phyloP scores from a whole-genome alignment of 2,329 filamentous ascomycete species.

The Trichocomaceae sp. region DNA sequence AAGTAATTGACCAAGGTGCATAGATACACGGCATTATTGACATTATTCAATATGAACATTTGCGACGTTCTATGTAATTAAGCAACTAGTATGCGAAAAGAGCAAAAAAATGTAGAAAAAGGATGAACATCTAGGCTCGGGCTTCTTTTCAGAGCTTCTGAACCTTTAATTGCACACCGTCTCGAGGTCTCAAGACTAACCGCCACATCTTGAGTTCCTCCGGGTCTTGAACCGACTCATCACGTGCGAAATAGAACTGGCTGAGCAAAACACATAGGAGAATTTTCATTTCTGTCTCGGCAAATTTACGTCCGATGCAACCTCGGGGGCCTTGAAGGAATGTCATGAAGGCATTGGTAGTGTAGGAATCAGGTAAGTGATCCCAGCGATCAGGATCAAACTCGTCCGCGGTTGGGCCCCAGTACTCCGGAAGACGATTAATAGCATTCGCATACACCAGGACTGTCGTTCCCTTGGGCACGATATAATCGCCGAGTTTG shows the following conservation, averaged over 20 bases:
- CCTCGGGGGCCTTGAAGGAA: constrained; percentile 28
- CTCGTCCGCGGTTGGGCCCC: constrained; percentile 35
- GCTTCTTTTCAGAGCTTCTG: constrained; percentile 15
- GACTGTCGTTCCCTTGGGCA: constrained; percentile 40
- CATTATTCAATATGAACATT: background rate
- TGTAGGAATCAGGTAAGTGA: constrained; percentile 31
- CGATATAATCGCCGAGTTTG: constrained; percentile 33
- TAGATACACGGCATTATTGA: background rate
- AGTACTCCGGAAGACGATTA: constrained; percentile 36
- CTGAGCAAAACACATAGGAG: constrained; percentile 29
- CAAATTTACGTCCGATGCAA: constrained; percentile 30
- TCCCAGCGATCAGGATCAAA: constrained; percentile 43
- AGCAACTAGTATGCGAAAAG: background rate
- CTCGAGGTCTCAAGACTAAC: constrained; percentile 40
- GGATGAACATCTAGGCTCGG: background rate
- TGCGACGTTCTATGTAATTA: background rate
- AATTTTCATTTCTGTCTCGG: constrained; percentile 33
- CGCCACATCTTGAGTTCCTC: constrained; percentile 47
- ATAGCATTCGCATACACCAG: constrained; percentile 40
- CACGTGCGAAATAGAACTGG: constrained; percentile 30
- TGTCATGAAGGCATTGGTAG: constrained; percentile 31
- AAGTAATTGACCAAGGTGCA: background rate
- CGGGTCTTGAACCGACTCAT: constrained; percentile 34
- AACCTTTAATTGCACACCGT: constrained; percentile 38
- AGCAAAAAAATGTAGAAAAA: background rate